These are phyloP conservation scores for Penicillium nucicola DNA, from an alignment of 495 filamentous ascomycete genomes.

Conservation along the genomic window DNA sequence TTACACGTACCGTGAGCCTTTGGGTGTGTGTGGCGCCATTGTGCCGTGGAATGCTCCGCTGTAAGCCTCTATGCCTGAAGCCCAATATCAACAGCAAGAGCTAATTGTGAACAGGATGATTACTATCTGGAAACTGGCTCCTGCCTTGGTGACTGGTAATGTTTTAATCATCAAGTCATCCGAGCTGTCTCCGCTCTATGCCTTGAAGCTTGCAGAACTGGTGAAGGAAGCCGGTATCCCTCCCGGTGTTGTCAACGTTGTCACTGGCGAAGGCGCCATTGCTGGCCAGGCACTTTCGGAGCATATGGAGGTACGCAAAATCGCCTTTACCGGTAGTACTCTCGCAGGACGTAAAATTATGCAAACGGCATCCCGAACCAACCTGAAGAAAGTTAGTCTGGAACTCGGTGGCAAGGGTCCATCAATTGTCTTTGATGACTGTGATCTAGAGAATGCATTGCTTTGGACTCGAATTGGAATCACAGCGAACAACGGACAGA, in stretches of 20 bases:
- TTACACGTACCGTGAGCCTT: constrained; percentile 30
- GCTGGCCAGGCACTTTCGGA: constrained; percentile 75
- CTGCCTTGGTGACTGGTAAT: constrained; percentile 56
- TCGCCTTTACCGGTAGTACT: constrained; percentile 40
- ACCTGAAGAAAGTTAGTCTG: constrained; percentile 48
- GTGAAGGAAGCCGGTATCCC: constrained; percentile 84
- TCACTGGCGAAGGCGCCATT: constrained; percentile 75
- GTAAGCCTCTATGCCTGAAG: constrained; percentile 6
- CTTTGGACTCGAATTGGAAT: constrained; percentile 41
- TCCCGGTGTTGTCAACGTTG: constrained; percentile 79
- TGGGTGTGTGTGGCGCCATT: constrained; percentile 37
- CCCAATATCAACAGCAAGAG: too few relatives aligned
- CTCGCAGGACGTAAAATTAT: constrained; percentile 25
- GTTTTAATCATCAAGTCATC: constrained; percentile 84
- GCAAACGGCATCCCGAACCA: constrained; percentile 34
- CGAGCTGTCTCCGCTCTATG: constrained; percentile 84
- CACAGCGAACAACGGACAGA: constrained; percentile 50
- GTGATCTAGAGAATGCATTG: constrained; percentile 40
- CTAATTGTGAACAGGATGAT: constrained; percentile 65
- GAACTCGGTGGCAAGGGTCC: constrained; percentile 48
- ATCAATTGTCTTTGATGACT: constrained; percentile 43
- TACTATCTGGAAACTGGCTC: constrained; percentile 55
- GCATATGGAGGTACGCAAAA: constrained; percentile 76
- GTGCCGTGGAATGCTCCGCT: constrained; percentile 36
- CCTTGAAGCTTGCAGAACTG: constrained; percentile 80